Base-by-base conservation (phyloP, 371 early-diverging fungal genomes). In the Ecytonucleospora hepatopenaei region DNA sequence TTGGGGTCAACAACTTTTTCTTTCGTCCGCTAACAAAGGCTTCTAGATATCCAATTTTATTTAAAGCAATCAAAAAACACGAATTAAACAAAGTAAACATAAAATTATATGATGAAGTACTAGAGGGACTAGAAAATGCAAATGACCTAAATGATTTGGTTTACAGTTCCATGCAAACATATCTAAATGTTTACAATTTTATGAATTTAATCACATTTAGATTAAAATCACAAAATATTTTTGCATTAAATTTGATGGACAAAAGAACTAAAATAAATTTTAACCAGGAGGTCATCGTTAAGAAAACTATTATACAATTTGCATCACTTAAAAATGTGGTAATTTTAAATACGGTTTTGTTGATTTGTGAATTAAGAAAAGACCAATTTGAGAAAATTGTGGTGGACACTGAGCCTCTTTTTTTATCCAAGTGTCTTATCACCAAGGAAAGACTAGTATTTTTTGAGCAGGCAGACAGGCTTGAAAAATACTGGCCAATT, bases 1-100 rank as follows among this genome's bases (percentile, higher is more conserved):
- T 80, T 28, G 80, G 77, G 17, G 65, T 65, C n/a, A 66, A 64
- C 40, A 62, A 80, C 56, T 80, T 77, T 58, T 67, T 80, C 28
- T 71, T 68, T 51, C 59, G 80, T 32, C 78, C 80, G 19, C 65
- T 63, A 12, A 61, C 54, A 40, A 80, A 80, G 57, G 54, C 76
- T 26, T 48, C 75, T 21, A 55, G 80, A 56, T 75, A 75, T 56
- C 71, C 76, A 1, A 47, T 80, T 8, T 68, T 80, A 2, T 48
- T 77, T 23, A 65, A 68, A 40, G 75, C 77, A 2, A 69, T 80
- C 16, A 21, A n/a, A 26, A 80, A 80, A 67, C 49, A 71, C 51
- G 76, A 71, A 26, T 32, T 30, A 51, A 63, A 65, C 27, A 54
- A 59, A 4, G 69, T 63, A 31, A 47, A 47, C 12, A 58, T 21